Evolutionary conservation across 768 basidiomycete species (phyloP).

Genomic region (Ramaria sp.): DNA sequence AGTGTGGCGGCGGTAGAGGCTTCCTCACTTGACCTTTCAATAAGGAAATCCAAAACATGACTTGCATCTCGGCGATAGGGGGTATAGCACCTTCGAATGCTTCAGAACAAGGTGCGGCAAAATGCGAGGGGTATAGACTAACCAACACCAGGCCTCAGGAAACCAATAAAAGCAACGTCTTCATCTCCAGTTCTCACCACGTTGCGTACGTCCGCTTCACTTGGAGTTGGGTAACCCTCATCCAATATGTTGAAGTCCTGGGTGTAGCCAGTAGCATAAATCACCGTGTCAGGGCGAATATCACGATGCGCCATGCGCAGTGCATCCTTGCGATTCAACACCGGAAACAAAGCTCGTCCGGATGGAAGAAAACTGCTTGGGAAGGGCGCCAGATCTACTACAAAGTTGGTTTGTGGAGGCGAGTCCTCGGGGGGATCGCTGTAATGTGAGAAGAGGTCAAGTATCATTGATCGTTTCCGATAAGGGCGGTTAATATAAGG

Average conservation of each 20-base stretch:
- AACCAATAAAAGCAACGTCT: slow-evolving; percentile 43
- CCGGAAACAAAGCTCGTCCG: slow-evolving; percentile 38
- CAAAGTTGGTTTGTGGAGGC: slow-evolving; percentile 32
- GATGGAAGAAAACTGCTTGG: slow-evolving; percentile 31
- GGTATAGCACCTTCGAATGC: slow-evolving; percentile 38
- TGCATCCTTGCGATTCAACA: slow-evolving; percentile 31
- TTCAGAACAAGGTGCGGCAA: slow-evolving; percentile 9
- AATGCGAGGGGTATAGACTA: slow-evolving; percentile 11
- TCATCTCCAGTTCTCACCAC: slow-evolving; percentile 33
- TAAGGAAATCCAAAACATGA: slow-evolving; percentile 45
- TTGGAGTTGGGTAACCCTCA: slow-evolving; percentile 29
- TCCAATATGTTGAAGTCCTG: slow-evolving; percentile 35
- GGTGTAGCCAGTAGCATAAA: slow-evolving; percentile 39
- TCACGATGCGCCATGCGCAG: slow-evolving; percentile 28
- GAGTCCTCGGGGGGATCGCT: slow-evolving; percentile 44
- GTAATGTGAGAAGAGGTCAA: slow-evolving; percentile 43
- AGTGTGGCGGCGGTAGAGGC: slow-evolving; percentile 36
- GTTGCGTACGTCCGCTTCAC: slow-evolving; percentile 34
- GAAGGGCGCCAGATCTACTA: slow-evolving; percentile 47
- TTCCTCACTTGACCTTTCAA: slow-evolving; percentile 31
- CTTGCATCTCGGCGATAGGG: slow-evolving; percentile 50
- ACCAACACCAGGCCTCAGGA: slow-evolving; percentile 50
- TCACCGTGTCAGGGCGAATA: slow-evolving; percentile 37
- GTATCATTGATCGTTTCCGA: slow-evolving; percentile 28
- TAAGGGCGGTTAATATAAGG: slow-evolving; percentile 52